Percentiles rank a stretch among this genome's conserved stretches.
Conservation (phyloP, 129 eudicot species). For the Arctium lappa region DNA sequence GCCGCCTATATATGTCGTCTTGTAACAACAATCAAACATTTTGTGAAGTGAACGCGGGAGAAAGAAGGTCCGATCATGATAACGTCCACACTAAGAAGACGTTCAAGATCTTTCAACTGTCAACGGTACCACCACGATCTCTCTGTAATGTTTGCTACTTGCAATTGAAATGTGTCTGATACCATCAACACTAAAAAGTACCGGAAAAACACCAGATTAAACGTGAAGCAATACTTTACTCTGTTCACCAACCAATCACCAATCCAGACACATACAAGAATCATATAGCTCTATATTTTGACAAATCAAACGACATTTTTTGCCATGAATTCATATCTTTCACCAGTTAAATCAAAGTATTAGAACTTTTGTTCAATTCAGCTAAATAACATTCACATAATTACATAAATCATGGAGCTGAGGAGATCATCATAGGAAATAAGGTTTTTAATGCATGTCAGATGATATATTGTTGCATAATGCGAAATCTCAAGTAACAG, state of each 20-base stretch:
- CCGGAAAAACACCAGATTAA: conserved; percentile 3
- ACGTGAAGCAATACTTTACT: not conserved
- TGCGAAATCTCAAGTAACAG: not conserved
- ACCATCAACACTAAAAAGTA: not conserved
- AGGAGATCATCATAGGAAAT: not conserved
- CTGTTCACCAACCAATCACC: conserved; percentile 7
- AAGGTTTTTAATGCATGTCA: conserved; percentile 1
- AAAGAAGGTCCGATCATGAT: conserved; percentile 17
- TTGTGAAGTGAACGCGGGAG: conserved; percentile 12
- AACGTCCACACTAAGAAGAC: not conserved
- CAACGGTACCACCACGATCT: not conserved
- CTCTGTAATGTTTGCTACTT: not conserved
- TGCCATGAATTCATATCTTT: not conserved
- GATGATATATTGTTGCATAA: not conserved
- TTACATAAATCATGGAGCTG: not conserved
- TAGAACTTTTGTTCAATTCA: conserved; percentile 3
- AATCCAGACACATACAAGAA: not conserved
- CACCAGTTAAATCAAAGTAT: not conserved
- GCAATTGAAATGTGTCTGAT: conserved; percentile 5
- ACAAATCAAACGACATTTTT: conserved; percentile 4
- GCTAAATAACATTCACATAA: not conserved
- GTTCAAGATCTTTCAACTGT: not conserved
- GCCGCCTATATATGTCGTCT: conserved; percentile 46
- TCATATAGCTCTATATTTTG: conserved; percentile 6
- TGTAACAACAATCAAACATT: conserved; percentile 33